Percentiles rank a stretch among this genome's conserved stretches.
These are phyloP conservation scores for Tripterygium wilfordii DNA, from an alignment of 177 flowering plant species.

Conservation along the genomic window DNA sequence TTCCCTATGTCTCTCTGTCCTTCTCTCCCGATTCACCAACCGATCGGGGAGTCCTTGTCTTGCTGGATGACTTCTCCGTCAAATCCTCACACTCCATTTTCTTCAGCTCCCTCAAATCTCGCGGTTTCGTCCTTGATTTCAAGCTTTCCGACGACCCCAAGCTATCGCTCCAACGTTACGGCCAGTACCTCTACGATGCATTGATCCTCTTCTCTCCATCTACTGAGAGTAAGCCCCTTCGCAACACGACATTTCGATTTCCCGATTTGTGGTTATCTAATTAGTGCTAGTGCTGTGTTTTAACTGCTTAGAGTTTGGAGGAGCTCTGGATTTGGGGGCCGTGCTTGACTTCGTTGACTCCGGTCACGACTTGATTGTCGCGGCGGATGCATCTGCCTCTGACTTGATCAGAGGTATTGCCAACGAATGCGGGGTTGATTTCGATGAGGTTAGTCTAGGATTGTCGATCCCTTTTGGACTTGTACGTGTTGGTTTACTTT, in stretches of 20 bases:
- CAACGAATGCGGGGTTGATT: constrained; percentile 89
- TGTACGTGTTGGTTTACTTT: not conserved
- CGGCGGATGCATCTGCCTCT: constrained; percentile 72
- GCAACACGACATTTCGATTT: not conserved
- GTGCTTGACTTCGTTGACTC: constrained; percentile 85
- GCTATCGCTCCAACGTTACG: constrained; percentile 71
- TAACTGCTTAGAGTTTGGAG: constrained; percentile 65
- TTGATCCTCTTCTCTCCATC: constrained; percentile 74
- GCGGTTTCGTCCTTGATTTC: constrained; percentile 84
- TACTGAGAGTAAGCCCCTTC: constrained; percentile 42
- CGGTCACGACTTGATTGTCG: constrained; percentile 78
- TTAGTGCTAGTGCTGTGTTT: not conserved
- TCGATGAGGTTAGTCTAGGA: constrained; percentile 63
- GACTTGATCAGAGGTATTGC: constrained; percentile 84
- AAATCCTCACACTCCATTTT: constrained; percentile 79
- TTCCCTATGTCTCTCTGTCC: constrained; percentile 36
- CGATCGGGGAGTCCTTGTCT: constrained; percentile 55
- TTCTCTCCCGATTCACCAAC: constrained; percentile 66
- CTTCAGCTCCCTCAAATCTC: constrained; percentile 71
- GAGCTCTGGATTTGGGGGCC: constrained; percentile 58
- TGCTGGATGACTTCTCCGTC: constrained; percentile 72
- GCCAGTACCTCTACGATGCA: constrained; percentile 80
- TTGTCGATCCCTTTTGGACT: not conserved
- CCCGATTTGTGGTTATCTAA: not conserved
- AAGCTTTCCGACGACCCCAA: constrained; percentile 84